Conservation (phyloP, 2,329 filamentous ascomycete species). For the Apiospora malaysiana region DNA sequence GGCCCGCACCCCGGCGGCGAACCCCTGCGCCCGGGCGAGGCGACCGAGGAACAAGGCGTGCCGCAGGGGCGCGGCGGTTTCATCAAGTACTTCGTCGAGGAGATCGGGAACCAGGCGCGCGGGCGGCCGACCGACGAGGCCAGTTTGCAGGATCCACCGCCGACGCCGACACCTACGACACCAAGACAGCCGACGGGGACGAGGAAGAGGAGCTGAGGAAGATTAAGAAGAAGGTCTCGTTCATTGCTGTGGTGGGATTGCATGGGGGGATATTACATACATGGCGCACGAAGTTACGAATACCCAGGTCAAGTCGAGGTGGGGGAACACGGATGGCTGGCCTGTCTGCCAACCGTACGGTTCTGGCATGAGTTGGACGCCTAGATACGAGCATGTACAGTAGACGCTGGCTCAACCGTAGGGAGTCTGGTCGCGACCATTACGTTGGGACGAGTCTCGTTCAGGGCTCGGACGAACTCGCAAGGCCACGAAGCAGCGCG, state of each 20-base stretch:
- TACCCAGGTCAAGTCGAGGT: too few species aligned
- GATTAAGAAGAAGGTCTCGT: not conserved
- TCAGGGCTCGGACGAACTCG: not conserved
- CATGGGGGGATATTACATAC: too few species aligned
- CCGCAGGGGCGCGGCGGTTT: slow-evolving; percentile 39
- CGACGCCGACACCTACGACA: not conserved
- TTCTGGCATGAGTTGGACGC: too few species aligned
- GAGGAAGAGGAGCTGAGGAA: not conserved
- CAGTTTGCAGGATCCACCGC: not conserved
- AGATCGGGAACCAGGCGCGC: slow-evolving; percentile 56
- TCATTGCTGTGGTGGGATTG: too few species aligned
- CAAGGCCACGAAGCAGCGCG: too few species aligned
- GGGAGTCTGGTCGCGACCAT: too few species aligned
- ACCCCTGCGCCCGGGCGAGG: slow-evolving; percentile 57
- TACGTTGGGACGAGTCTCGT: too few species aligned
- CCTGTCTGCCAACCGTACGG: too few species aligned
- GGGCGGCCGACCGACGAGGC: slow-evolving; percentile 43
- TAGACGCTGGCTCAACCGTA: too few species aligned
- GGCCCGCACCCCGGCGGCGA: slow-evolving; percentile 58
- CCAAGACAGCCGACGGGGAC: not conserved
- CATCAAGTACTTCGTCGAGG: slow-evolving; percentile 54
- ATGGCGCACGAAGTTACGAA: too few species aligned
- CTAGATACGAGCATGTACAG: too few species aligned
- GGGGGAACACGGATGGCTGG: too few species aligned
- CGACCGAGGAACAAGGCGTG: slow-evolving; percentile 48